Conservation (phyloP, 495 filamentous ascomycete genomes). For the Friedmanniomyces endolithicus region DNA sequence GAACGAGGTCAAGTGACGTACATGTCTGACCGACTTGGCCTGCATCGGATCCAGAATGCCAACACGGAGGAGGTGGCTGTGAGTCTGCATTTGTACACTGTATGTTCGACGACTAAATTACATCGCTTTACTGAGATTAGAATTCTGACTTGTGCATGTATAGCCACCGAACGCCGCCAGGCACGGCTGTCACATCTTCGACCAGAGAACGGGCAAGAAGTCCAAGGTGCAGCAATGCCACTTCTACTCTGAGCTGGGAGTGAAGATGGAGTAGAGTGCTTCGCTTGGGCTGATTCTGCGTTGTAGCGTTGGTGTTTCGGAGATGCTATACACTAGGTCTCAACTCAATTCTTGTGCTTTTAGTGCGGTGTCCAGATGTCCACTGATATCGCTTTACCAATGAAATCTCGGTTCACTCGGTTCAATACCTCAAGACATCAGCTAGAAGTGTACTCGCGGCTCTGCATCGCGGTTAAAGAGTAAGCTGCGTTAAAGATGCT, state of each 20-base stretch:
- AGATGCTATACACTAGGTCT: no score
- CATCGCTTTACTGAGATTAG: no score
- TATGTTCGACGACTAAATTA: constrained; percentile 1
- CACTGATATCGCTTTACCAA: no score
- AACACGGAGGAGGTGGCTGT: constrained; percentile 60
- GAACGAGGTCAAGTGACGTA: constrained; percentile 60
- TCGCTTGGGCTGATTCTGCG: neutral
- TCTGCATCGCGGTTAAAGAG: no score
- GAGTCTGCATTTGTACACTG: constrained; percentile 51
- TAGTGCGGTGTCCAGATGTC: no score
- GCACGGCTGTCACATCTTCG: constrained; percentile 61
- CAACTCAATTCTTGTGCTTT: no score
- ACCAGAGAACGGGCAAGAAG: constrained; percentile 57
- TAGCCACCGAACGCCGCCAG: constrained; percentile 68
- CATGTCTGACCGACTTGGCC: constrained; percentile 73
- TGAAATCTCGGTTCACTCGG: no score
- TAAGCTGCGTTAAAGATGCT: no score
- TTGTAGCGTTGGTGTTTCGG: neutral
- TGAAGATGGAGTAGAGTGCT: constrained; percentile 22
- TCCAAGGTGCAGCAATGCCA: constrained; percentile 55
- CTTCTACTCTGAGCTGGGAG: constrained; percentile 41
- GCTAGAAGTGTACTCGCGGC: no score
- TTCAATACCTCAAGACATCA: no score
- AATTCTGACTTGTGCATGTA: neutral
- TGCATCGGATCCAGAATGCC: constrained; percentile 71